A percentile compares a stretch with the other conserved stretches of the same genome.
Evolutionary conservation across 2,329 filamentous ascomycete species (phyloP).

Genomic region (Ascochyta koolunga): DNA sequence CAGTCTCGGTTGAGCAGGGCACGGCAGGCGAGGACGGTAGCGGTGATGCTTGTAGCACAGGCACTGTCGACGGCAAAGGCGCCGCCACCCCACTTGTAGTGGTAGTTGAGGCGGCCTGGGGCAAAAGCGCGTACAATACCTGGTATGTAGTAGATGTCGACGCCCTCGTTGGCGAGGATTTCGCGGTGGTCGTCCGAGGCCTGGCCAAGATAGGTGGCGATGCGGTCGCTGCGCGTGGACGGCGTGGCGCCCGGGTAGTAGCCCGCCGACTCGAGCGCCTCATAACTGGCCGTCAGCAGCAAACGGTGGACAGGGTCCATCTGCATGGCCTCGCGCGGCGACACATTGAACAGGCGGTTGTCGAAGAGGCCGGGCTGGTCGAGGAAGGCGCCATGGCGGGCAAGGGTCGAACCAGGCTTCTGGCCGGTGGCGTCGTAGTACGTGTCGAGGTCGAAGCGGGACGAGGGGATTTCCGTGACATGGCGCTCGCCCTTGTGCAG

Average conservation of each 20-base stretch:
- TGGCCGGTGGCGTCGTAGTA: conserved; percentile 10
- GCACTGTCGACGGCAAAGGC: conserved; percentile 50
- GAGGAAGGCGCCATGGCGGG: conserved; percentile 33
- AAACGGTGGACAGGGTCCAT: conserved; percentile 34
- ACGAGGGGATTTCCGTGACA: conserved; percentile 26
- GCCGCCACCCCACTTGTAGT: conserved; percentile 48
- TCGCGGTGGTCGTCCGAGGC: conserved; percentile 41
- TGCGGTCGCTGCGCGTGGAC: conserved; percentile 33
- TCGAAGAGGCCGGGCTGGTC: conserved; percentile 37
- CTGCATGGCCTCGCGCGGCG: conserved; percentile 33
- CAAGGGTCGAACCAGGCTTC: conserved; percentile 5
- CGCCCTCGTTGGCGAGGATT: conserved; percentile 32
- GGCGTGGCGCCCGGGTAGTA: conserved; percentile 35
- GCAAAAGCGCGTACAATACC: conserved; percentile 60
- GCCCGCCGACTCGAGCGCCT: conserved; percentile 36
- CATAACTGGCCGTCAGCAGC: conserved; percentile 30
- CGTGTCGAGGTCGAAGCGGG: conserved; percentile 37
- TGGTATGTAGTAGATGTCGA: conserved; percentile 63
- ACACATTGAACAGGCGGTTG: conserved; percentile 37
- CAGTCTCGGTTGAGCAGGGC: conserved; percentile 33
- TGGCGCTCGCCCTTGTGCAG: conserved; percentile 35
- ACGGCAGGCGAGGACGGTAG: conserved; percentile 29
- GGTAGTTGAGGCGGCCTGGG: conserved; percentile 56
- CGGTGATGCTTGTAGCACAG: conserved; percentile 45
- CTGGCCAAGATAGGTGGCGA: conserved; percentile 45